Evolutionary conservation across 345 rosid species (phyloP).

Genomic region (Draba incana): DNA sequence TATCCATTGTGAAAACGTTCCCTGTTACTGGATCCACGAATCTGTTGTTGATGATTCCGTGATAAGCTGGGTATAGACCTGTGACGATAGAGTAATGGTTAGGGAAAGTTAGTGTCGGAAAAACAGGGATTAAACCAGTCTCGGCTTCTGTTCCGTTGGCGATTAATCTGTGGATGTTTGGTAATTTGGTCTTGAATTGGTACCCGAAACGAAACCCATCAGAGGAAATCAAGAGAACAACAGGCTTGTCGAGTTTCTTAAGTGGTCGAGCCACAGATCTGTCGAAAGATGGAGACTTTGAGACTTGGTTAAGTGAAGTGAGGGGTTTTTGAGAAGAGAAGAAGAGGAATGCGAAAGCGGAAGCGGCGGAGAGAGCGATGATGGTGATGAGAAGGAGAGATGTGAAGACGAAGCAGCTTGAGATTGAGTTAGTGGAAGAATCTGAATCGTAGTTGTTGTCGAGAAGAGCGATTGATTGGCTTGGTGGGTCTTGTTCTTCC

Average conservation of each 20-base stretch:
- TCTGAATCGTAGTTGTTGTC: constrained; percentile 49
- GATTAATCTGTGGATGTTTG: constrained; percentile 74
- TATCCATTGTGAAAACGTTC: constrained; percentile 60
- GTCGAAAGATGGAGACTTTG: constrained; percentile 33
- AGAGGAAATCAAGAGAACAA: constrained; percentile 77
- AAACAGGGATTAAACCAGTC: constrained; percentile 84
- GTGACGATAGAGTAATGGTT: constrained; percentile 94
- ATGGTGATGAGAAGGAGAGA: constrained; percentile 59
- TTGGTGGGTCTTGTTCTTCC: constrained; percentile 52
- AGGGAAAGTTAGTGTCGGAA: constrained; percentile 86
- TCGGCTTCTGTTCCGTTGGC: constrained; percentile 87
- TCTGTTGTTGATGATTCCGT: constrained; percentile 76
- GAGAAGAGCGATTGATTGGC: constrained; percentile 65
- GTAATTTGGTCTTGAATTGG: constrained; percentile 77
- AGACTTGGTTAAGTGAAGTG: constrained; percentile 22
- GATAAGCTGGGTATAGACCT: constrained; percentile 88
- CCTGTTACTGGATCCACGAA: constrained; percentile 71
- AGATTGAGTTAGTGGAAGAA: constrained; percentile 29
- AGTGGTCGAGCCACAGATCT: constrained; percentile 55
- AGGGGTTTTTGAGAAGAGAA: constrained; percentile 44
- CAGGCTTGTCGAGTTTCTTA: constrained; percentile 63
- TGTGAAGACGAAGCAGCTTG: constrained; percentile 53
- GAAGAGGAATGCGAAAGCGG: constrained; percentile 72
- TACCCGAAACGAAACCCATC: constrained; percentile 97
- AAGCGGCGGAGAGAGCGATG: constrained; percentile 72